Conservation (phyloP, 352 stramenopile genomes). For the Globisporangium abappressorium region DNA sequence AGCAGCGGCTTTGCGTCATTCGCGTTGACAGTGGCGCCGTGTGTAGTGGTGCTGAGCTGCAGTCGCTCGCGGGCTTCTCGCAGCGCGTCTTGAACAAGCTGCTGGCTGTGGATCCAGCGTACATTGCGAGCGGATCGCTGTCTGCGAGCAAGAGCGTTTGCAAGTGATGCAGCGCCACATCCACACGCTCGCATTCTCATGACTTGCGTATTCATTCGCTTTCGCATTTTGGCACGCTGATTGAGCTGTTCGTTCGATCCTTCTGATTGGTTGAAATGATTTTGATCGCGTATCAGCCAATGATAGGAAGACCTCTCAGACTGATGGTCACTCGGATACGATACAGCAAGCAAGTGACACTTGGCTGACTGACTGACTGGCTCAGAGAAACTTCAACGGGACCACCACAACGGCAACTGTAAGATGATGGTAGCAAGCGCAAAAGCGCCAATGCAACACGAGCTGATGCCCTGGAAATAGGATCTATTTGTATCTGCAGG, state of each 20-base stretch:
- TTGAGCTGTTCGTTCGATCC: not conserved
- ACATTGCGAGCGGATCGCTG: not conserved
- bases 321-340: not conserved
- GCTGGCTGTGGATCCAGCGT: constrained; percentile 14
- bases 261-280: not conserved
- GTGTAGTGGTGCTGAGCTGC: constrained; percentile 6
- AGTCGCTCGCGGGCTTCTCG: constrained; percentile 13
- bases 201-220: not conserved
- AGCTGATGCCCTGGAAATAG: constrained; percentile 7
- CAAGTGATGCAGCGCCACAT: not conserved
- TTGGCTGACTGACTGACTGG: not conserved
- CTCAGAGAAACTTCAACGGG: constrained; percentile 8
- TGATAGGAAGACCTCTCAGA: constrained; percentile 1
- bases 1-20: constrained; percentile 58
- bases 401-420: not conserved
- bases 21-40: not conserved
- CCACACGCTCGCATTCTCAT: constrained; percentile 1
- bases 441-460: not conserved
- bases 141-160: not conserved
- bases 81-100: constrained; percentile 12
- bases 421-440: not conserved
- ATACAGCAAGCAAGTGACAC: not conserved
- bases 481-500: constrained; percentile 10
- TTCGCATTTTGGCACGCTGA: not conserved
- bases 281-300: not conserved